phyloP scores from a whole-genome alignment of 192 early-diverging fungal genomes.

The Thoreauomyces humboldtii region DNA sequence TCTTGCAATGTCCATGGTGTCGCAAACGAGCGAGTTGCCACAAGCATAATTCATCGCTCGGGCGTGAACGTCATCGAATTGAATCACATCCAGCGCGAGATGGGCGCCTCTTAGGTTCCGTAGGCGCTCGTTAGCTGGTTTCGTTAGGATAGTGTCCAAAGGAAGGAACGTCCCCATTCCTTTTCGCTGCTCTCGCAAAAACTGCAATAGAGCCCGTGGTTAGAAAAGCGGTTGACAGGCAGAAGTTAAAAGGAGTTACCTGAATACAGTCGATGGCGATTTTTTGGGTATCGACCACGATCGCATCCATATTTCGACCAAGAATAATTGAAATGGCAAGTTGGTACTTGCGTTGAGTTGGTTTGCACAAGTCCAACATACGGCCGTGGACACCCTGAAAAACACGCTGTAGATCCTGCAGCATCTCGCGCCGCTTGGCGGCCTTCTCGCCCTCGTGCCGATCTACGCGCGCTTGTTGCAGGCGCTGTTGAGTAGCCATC shows the following conservation, averaged over 20 bases:
- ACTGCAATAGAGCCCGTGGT: too few species aligned
- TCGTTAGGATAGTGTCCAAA: conserved; percentile 73
- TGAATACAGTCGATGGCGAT: conserved; percentile 96
- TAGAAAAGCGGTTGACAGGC: too few species aligned
- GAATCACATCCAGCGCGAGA: conserved; percentile 90
- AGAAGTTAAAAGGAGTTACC: too few species aligned
- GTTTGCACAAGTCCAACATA: conserved; percentile 84
- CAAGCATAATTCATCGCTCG: conserved; percentile 86
- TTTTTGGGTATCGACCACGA: conserved; percentile 89
- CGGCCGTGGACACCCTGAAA: conserved; percentile 91
- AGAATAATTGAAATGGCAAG: conserved; percentile 80
- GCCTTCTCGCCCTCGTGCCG: conserved; percentile 82
- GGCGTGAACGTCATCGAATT: conserved; percentile 73
- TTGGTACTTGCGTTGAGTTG: conserved; percentile 91
- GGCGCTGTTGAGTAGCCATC: conserved; percentile 66
- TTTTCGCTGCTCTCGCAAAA: conserved; percentile 85
- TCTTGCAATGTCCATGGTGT: conserved; percentile 79
- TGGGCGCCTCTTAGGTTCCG: conserved; percentile 81
- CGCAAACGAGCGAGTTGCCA: conserved; percentile 89
- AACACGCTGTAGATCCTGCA: conserved; percentile 77
- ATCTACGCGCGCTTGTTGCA: conserved; percentile 80
- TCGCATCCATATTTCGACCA: conserved; percentile 89
- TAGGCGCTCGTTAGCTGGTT: conserved; percentile 76
- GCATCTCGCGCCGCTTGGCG: conserved; percentile 68
- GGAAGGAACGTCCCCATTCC: conserved; percentile 95